Evolutionary conservation across 2,329 filamentous ascomycete genomes (phyloP).

Genomic region (Hymenoscyphus infarciens): DNA sequence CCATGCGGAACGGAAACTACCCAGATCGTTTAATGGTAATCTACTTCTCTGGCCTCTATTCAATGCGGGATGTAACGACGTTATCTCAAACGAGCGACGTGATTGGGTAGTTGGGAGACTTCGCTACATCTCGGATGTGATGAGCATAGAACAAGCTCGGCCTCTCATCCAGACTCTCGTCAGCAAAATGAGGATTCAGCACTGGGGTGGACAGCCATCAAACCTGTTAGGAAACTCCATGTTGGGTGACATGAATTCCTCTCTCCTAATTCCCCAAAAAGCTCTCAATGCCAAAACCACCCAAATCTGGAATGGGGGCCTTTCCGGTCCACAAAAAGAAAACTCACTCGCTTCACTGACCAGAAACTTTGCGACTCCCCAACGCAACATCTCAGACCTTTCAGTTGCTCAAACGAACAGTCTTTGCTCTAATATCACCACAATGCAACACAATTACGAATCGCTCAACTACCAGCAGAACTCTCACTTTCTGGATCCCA

Average conservation of each 20-base stretch:
- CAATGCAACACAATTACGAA: not conserved
- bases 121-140: conserved; percentile 25
- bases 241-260: not conserved
- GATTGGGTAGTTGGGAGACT: conserved; percentile 28
- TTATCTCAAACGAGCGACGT: conserved; percentile 26
- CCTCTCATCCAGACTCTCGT: conserved; percentile 17
- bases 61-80: conserved; percentile 21
- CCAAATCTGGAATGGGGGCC: not conserved
- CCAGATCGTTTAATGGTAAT: conserved; percentile 26
- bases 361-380: not conserved
- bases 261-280: not conserved
- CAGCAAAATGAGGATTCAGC: not conserved
- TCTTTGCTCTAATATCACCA: not conserved
- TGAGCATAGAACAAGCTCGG: conserved; percentile 28
- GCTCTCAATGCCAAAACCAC: not conserved
- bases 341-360: not conserved
- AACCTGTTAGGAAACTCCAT: not conserved
- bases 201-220: not conserved
- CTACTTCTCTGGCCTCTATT: conserved; percentile 31
- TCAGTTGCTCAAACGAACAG: not conserved
- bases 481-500: not conserved
- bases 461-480: not conserved
- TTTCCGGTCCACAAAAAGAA: not conserved
- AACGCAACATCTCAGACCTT: not conserved
- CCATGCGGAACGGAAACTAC: conserved; percentile 7